phyloP scores from a whole-genome alignment of 768 basidiomycete genomes.

The Mycena crocata region DNA sequence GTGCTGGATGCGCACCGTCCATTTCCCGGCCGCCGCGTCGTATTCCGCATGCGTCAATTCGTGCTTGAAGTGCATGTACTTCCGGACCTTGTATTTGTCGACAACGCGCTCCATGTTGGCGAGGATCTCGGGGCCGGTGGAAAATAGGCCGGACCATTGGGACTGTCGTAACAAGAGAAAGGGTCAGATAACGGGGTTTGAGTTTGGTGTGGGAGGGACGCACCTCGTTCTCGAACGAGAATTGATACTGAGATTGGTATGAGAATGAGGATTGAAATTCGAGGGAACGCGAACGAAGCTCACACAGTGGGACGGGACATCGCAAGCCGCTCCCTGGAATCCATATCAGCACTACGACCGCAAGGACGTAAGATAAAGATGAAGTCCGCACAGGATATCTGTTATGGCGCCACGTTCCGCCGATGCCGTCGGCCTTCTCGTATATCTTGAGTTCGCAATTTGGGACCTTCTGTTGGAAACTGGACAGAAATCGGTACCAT shows the following conservation, averaged over 20 bases:
- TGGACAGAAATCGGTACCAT: background rate
- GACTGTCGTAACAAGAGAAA: background rate
- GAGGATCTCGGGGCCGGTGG: constrained; percentile 26
- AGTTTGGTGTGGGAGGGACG: background rate
- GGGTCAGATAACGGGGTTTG: background rate
- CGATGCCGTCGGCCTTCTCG: constrained; percentile 22
- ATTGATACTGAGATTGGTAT: constrained; percentile 12
- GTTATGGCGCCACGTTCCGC: constrained; percentile 21
- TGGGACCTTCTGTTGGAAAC: constrained; percentile 16
- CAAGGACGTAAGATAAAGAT: too few species aligned
- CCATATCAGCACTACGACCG: background rate
- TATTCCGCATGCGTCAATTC: constrained; percentile 25
- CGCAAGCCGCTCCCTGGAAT: constrained; percentile 17
- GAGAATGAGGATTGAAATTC: background rate
- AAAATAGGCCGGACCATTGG: constrained; percentile 22
- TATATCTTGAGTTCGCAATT: constrained; percentile 27
- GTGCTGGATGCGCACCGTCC: constrained; percentile 62
- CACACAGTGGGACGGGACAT: constrained; percentile 16
- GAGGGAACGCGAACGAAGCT: background rate
- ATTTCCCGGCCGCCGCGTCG: constrained; percentile 61
- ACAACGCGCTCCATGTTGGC: constrained; percentile 17
- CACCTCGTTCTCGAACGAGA: constrained; percentile 21
- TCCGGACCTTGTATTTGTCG: constrained; percentile 23
- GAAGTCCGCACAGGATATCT: constrained; percentile 14
- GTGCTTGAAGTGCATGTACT: constrained; percentile 23